These are phyloP conservation scores for Henningerozyma blattae DNA, from an alignment of 805 yeast genomes.

Conservation along the genomic window DNA sequence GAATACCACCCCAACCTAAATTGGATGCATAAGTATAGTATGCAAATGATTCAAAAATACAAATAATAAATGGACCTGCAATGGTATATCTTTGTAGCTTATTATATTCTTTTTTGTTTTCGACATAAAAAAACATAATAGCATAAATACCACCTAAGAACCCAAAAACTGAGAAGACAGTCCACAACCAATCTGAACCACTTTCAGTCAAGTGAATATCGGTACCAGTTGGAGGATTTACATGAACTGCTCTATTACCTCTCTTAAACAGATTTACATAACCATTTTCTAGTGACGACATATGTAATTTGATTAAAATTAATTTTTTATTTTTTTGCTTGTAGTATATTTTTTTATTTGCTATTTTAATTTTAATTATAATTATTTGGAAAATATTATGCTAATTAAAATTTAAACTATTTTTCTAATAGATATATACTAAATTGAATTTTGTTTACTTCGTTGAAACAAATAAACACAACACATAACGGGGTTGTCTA, in stretches of 20 bases:
- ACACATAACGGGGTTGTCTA: no score
- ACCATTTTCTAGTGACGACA: no score
- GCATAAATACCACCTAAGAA: slow-evolving; percentile 23
- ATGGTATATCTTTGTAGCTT: slow-evolving; percentile 25
- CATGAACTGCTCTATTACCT: slow-evolving; percentile 30
- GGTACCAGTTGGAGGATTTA: slow-evolving; percentile 34
- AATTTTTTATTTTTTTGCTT: no score
- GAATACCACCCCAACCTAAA: slow-evolving; percentile 41
- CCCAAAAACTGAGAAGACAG: slow-evolving; percentile 40
- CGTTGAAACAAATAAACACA: no score
- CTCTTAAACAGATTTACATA: slow-evolving; percentile 12
- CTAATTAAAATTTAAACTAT: no score
- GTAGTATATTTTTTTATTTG: no score
- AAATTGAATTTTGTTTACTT: no score
- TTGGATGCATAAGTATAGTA: slow-evolving; percentile 50
- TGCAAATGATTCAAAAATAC: slow-evolving; percentile 29
- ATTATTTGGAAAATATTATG: no score
- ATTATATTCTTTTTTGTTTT: slow-evolving; percentile 19
- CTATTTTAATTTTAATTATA: no score
- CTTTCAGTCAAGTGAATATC: slow-evolving; percentile 45
- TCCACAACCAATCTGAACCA: slow-evolving; percentile 64
- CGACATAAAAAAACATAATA: slow-evolving; percentile 18
- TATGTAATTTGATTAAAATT: no score
- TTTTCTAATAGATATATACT: no score
- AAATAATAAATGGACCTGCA: slow-evolving; percentile 29